phyloP scores from a whole-genome alignment of 208 protist species.

The Acanthamoeba healyi region DNA sequence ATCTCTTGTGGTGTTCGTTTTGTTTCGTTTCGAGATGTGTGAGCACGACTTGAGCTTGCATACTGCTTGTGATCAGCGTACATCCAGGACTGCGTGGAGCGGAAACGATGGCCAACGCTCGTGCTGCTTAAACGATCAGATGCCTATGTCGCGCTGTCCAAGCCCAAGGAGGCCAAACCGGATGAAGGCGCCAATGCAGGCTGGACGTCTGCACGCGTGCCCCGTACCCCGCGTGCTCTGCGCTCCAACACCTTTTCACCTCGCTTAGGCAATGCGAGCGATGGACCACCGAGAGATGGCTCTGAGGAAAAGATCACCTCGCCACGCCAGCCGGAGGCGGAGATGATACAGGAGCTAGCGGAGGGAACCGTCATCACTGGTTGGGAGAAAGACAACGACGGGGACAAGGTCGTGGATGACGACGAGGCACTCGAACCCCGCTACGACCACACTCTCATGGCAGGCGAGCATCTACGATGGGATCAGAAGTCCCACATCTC shows the following conservation, averaged over 20 bases:
- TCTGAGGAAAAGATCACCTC: background rate
- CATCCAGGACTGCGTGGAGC: conserved; percentile 31
- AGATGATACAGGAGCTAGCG: background rate
- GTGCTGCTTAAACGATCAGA: background rate
- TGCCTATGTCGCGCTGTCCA: background rate
- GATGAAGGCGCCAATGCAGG: background rate
- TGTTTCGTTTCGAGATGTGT: too few species aligned
- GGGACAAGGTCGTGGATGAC: background rate
- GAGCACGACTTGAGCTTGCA: background rate
- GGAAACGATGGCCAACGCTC: background rate
- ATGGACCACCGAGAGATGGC: background rate
- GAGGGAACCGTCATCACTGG: background rate
- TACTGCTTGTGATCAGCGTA: background rate
- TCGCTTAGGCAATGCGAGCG: background rate
- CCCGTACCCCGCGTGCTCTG: background rate
- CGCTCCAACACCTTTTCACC: background rate
- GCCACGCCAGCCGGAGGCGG: background rate
- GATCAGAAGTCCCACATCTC: conserved; percentile 21
- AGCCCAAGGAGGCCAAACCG: background rate
- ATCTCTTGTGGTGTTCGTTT: background rate
- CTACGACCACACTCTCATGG: conserved; percentile 6
- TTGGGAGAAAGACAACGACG: background rate
- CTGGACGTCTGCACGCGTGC: background rate
- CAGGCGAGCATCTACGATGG: background rate
- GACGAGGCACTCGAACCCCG: background rate